A percentile compares a stretch with the other conserved stretches of the same genome.
Evolutionary conservation across 176 grass and related monocot species (phyloP).

Genomic region (Lolium perenne): DNA sequence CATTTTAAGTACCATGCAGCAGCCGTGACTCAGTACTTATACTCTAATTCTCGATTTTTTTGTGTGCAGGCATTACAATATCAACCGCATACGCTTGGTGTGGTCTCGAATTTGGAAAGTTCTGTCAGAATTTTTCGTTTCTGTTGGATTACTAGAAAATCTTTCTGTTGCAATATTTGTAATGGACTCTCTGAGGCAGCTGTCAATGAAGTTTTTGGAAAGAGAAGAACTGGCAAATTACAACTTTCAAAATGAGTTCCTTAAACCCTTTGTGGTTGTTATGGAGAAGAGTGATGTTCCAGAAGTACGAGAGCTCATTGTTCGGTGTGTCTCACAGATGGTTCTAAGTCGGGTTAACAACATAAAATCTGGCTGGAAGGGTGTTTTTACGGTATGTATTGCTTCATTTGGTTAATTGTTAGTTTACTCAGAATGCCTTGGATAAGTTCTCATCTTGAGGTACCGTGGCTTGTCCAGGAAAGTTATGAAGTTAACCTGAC

Average conservation of each 20-base stretch:
- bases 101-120: conserved; percentile 98
- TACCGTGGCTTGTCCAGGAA: conserved; percentile 16
- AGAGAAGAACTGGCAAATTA: conserved; percentile 97
- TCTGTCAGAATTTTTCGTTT: conserved; percentile 91
- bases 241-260: conserved; percentile 97
- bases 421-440: conserved; percentile 5
- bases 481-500: conserved; percentile 1
- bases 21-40: conserved; percentile 15
- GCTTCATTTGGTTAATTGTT: conserved; percentile 27
- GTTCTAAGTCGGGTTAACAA: conserved; percentile 91
- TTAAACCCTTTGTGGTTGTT: conserved; percentile 88
- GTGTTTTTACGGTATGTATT: conserved; percentile 85
- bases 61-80: conserved; percentile 93
- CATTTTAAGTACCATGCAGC: conserved; percentile 40
- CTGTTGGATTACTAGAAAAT: conserved; percentile 93
- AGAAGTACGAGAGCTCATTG: conserved; percentile 90
- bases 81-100: conserved; percentile 90
- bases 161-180: conserved; percentile 98
- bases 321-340: conserved; percentile 98
- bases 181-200: conserved; percentile 93
- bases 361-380: conserved; percentile 96
- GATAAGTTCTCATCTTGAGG: conserved; percentile 1
- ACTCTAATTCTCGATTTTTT: conserved; percentile 44
- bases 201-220: conserved; percentile 98
- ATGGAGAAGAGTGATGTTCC: conserved; percentile 88